Evolutionary conservation across 2,329 filamentous ascomycete species (phyloP).

Genomic region (Teratosphaeria zuluensis): DNA sequence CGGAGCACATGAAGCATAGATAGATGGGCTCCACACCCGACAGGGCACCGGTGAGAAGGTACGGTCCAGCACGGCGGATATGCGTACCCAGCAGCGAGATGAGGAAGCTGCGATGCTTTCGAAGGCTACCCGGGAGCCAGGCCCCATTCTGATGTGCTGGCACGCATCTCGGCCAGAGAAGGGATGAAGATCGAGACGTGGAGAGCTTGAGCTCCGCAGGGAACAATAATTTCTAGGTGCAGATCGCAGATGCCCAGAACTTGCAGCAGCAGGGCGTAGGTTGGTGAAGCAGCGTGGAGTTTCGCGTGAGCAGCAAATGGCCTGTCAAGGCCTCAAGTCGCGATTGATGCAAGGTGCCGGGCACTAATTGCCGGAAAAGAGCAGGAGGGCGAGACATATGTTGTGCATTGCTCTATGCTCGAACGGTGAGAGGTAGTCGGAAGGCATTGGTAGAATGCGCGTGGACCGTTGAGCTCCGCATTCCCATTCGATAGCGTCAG

Average conservation of each 20-base stretch:
- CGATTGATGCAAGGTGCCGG: constrained; percentile 7
- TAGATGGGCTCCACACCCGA: constrained; percentile 15
- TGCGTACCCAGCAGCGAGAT: constrained; percentile 8
- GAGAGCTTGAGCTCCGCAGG: constrained; percentile 23
- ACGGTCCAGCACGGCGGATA: constrained; percentile 7
- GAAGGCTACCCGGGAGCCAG: constrained; percentile 24
- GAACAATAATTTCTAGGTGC: constrained; percentile 20
- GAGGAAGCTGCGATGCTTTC: constrained; percentile 16
- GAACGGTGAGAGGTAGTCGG: constrained; percentile 1
- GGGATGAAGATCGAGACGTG: constrained; percentile 23
- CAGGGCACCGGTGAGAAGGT: constrained; percentile 19
- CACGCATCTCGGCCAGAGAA: constrained; percentile 76
- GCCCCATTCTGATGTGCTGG: constrained; percentile 71
- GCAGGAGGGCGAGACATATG: constrained; percentile 7
- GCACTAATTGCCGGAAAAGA: constrained; percentile 2
- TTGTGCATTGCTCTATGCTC: constrained; percentile 18
- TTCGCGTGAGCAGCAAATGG: constrained; percentile 9
- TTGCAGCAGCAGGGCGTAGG: constrained; percentile 6
- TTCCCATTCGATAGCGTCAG: constrained; percentile 13
- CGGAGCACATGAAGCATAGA: constrained; percentile 4
- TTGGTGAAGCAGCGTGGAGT: constrained; percentile 6
- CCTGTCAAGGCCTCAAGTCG: constrained; percentile 12
- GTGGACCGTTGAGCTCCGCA: constrained; percentile 10
- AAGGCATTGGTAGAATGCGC: constrained; percentile 1
- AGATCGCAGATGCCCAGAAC: constrained; percentile 20